Base-by-base conservation (phyloP, 1,284 basidiomycete genomes). In the Naganishia sp. region DNA sequence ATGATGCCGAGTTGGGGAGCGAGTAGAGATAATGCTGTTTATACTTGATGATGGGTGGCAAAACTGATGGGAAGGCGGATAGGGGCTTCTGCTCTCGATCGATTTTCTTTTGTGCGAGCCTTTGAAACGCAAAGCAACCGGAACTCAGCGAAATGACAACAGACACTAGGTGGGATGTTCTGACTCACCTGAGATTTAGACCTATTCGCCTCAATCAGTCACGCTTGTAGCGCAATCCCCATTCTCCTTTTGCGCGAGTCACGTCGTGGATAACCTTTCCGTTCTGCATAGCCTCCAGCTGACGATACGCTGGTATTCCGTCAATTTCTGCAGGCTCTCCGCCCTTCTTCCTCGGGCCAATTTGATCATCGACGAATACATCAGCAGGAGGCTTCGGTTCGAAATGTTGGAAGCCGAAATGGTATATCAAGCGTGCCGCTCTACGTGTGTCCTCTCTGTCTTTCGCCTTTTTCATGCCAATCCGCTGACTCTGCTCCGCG, bases 221-320 rank as follows among this genome's bases (percentile, higher is more conserved):
- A 15, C 48, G n/a, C 21, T 25, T 50, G 36, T 61, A 60, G 43
- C 54, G 48, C 56, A 66, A 48, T 2, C 64, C 64, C 64, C 64
- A 66, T 50, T 66, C 64, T 11, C 64, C 64, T 25, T 60, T 66
- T 10, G 49, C 53, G 39, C 46, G 56, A 18, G 64, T 66, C 2
- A 59, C 64, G 49, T 66, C 64, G 28, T 55, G 55, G n/a, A 66
- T 60, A 4, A 59, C 64, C 42, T 66, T 66, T 23, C 64, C 64
- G 49, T 66, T 36, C 56, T 59, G 57, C 7, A 65, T 21, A 31
- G 63, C 53, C 31, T 55, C 63, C 45, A 66, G 36, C 39, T 60
- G 53, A 3, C 21, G n/a, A 42, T 60, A 49, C n/a, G 25, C 25
- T 2, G 36, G 36, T 13, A 7, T 13, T 10, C 36, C 13, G 11